Conservation (phyloP, 2,329 filamentous ascomycete species). For the Xylaria hypoxylon region DNA sequence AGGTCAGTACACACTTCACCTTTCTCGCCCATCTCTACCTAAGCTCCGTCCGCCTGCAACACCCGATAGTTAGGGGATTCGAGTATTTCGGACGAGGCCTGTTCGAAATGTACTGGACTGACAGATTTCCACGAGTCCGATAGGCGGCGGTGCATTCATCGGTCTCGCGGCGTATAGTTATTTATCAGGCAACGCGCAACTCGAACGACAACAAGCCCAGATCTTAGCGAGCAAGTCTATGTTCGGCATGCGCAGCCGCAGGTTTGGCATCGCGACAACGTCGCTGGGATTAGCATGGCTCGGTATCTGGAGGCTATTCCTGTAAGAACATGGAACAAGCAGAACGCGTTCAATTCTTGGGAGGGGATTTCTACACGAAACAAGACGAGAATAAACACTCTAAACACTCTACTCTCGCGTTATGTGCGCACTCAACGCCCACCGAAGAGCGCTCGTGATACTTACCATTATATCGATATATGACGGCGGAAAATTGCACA, state of each 20-base stretch:
- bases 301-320: slow-evolving; percentile 75
- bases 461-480: not conserved
- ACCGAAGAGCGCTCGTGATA: not conserved
- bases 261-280: slow-evolving; percentile 73
- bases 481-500: not conserved
- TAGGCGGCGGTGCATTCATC: slow-evolving; percentile 80
- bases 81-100: not conserved
- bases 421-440: not conserved
- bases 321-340: slow-evolving; percentile 53
- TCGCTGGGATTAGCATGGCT: slow-evolving; percentile 76
- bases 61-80: not conserved
- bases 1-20: slow-evolving; percentile 62
- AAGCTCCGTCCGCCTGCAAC: not conserved
- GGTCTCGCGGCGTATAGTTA: slow-evolving; percentile 83
- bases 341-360: not conserved
- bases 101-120: slow-evolving; percentile 12
- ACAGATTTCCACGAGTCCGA: slow-evolving; percentile 20
- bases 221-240: slow-evolving; percentile 77
- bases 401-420: slow-evolving; percentile 1
- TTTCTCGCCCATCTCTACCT: not conserved
- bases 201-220: slow-evolving; percentile 71
- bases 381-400: slow-evolving; percentile 6
- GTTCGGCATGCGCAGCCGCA: slow-evolving; percentile 78
- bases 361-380: not conserved
- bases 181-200: slow-evolving; percentile 77